phyloP scores from a whole-genome alignment of 2,329 filamentous ascomycete genomes.

The Colletotrichum sp. region DNA sequence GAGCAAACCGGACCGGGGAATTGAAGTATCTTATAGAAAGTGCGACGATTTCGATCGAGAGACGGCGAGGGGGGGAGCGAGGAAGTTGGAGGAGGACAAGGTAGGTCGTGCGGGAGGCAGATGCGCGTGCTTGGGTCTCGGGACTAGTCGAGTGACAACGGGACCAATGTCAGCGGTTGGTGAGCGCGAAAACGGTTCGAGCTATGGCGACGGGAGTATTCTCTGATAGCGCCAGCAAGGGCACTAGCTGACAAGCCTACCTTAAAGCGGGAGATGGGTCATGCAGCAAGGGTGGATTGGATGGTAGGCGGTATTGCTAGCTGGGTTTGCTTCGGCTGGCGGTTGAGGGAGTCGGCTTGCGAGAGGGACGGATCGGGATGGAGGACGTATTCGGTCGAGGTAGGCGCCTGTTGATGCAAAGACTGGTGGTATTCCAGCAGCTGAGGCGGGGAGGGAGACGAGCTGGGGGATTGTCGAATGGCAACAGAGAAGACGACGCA shows the following conservation, averaged over 20 bases:
- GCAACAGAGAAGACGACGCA: not conserved
- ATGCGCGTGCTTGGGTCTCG: conserved; percentile 13
- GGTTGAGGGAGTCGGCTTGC: not conserved
- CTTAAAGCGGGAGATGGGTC: conserved; percentile 3
- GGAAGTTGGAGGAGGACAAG: not conserved
- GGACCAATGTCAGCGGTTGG: conserved; percentile 6
- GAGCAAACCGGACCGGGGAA: not conserved
- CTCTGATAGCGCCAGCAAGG: not conserved
- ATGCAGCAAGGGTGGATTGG: conserved; percentile 7
- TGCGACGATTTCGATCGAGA: not conserved
- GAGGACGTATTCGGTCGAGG: not conserved
- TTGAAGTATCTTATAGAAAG: not conserved
- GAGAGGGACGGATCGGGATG: conserved; percentile 11
- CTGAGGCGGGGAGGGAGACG: not conserved
- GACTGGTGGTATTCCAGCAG: not conserved
- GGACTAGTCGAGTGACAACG: conserved; percentile 5
- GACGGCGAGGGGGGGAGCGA: not conserved
- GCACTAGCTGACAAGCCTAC: not conserved
- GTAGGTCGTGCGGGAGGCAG: not conserved
- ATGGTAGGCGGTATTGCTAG: not conserved
- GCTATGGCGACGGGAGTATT: not conserved
- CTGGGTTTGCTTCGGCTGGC: not conserved
- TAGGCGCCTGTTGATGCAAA: not conserved
- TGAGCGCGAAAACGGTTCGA: not conserved
- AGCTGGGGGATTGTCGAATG: not conserved